Conservation (phyloP, 2,329 filamentous ascomycete species). For the Golovinomyces cichoracearum region DNA sequence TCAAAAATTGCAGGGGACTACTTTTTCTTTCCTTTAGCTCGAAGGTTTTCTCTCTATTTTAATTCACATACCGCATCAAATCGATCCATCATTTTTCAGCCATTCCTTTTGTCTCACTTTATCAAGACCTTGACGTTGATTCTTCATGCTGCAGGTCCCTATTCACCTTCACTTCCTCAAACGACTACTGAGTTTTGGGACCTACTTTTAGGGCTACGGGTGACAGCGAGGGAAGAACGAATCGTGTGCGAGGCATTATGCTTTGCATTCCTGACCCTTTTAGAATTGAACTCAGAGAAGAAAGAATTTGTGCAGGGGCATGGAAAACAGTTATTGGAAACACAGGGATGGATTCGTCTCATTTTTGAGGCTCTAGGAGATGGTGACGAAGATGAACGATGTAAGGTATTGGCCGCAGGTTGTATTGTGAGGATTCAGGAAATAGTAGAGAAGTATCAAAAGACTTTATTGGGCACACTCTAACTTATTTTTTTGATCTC, state of each 20-base stretch:
- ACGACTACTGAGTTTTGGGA: constrained; percentile 69
- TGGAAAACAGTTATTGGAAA: constrained; percentile 56
- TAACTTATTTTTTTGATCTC: not conserved
- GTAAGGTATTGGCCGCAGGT: constrained; percentile 53
- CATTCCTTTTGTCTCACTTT: constrained; percentile 51
- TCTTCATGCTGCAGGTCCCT: constrained; percentile 58
- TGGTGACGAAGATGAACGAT: constrained; percentile 45
- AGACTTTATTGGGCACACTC: constrained; percentile 37
- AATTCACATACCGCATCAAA: constrained; percentile 25
- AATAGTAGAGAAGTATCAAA: constrained; percentile 57
- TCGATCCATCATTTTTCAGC: constrained; percentile 40
- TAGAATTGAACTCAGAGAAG: constrained; percentile 60
- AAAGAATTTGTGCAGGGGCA: constrained; percentile 46
- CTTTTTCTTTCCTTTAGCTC: constrained; percentile 72
- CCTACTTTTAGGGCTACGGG: constrained; percentile 48
- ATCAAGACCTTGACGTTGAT: constrained; percentile 67
- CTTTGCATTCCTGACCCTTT: constrained; percentile 49
- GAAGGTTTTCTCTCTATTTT: constrained; percentile 44
- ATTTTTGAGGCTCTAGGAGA: constrained; percentile 36
- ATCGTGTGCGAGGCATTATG: constrained; percentile 48
- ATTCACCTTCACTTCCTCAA: constrained; percentile 46
- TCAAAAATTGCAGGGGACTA: constrained; percentile 46
- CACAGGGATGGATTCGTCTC: constrained; percentile 56
- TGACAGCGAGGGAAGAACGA: constrained; percentile 32
- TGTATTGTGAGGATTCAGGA: constrained; percentile 56